A percentile compares a stretch with the other conserved stretches of the same genome.
phyloP scores from a whole-genome alignment of 2,329 filamentous ascomycete species.

The Pseudonectria buxi region DNA sequence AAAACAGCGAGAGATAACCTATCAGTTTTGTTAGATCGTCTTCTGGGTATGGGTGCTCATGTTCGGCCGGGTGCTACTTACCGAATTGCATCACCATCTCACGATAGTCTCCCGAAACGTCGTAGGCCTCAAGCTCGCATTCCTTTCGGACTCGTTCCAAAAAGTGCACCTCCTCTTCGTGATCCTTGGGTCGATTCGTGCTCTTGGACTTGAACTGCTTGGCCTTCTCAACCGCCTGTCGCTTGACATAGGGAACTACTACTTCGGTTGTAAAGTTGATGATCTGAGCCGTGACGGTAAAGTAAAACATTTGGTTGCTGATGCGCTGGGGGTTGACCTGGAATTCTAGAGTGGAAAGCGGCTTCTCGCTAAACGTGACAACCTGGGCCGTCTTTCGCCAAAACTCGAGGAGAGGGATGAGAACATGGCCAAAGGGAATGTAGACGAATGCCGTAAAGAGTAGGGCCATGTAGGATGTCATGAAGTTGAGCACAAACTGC shows the following conservation, averaged over 20 bases:
- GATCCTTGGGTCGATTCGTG: conserved; percentile 51
- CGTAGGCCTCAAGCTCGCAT: conserved; percentile 74
- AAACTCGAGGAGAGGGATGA: conserved; percentile 80
- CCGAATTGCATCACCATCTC: conserved; percentile 86
- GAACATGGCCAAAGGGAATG: conserved; percentile 77
- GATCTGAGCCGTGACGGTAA: conserved; percentile 88
- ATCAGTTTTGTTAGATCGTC: conserved; percentile 21
- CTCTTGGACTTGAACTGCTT: conserved; percentile 63
- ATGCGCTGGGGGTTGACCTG: conserved; percentile 77
- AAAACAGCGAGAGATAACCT: conserved; percentile 87
- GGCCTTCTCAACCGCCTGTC: conserved; percentile 69
- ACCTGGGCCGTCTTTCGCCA: conserved; percentile 69
- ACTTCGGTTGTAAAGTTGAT: conserved; percentile 82
- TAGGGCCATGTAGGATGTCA: conserved; percentile 90
- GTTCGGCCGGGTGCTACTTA: conserved; percentile 24
- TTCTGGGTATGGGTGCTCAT: conserved; percentile 1
- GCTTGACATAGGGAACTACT: conserved; percentile 78
- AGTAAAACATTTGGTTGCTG: conserved; percentile 89
- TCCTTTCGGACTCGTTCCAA: conserved; percentile 76
- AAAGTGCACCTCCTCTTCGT: conserved; percentile 72
- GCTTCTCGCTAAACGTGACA: conserved; percentile 69
- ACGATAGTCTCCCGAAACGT: conserved; percentile 82
- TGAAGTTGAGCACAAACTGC: conserved; percentile 93
- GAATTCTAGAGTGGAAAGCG: conserved; percentile 60
- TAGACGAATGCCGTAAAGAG: conserved; percentile 92